These are phyloP conservation scores for Aureobasidium sp. DNA, from an alignment of 2,329 filamentous ascomycete species.

Conservation along the genomic window DNA sequence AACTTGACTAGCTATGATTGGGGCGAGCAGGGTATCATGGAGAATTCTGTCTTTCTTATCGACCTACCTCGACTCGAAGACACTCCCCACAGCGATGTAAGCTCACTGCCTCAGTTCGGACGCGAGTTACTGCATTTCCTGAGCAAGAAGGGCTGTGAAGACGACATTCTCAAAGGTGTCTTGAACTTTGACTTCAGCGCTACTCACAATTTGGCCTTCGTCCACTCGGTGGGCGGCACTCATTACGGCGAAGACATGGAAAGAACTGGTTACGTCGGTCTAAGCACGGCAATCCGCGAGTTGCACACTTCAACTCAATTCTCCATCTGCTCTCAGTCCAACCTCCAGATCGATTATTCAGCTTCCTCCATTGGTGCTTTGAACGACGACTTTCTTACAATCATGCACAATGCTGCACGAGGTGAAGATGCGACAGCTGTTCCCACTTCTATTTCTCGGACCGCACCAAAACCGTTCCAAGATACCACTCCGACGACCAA, in stretches of 20 bases:
- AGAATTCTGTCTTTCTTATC: constrained; percentile 88
- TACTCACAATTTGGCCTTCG: constrained; percentile 67
- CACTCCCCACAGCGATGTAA: not conserved
- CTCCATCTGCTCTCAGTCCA: constrained; percentile 44
- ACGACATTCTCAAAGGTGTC: constrained; percentile 60
- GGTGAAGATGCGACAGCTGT: constrained; percentile 32
- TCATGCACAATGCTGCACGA: constrained; percentile 52
- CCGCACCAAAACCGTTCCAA: constrained; percentile 19
- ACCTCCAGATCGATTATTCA: constrained; percentile 66
- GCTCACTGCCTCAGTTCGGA: constrained; percentile 46
- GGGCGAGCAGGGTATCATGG: constrained; percentile 78
- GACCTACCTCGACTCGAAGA: constrained; percentile 62
- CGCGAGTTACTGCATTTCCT: constrained; percentile 67
- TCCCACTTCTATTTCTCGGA: not conserved
- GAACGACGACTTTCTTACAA: constrained; percentile 58
- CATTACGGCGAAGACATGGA: constrained; percentile 32
- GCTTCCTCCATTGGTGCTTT: constrained; percentile 76
- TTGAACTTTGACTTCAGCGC: constrained; percentile 72
- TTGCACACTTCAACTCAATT: constrained; percentile 40
- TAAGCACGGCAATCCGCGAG: constrained; percentile 58
- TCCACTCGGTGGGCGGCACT: constrained; percentile 61
- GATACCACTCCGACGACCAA: constrained; percentile 24
- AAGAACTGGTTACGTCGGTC: constrained; percentile 64
- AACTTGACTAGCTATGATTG: constrained; percentile 84
- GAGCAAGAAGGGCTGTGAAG: constrained; percentile 56